Evolutionary conservation across 257 asterid species (phyloP), one percentile per base, ranked within the genome.

Genomic region (Penstemon newberryi): DNA sequence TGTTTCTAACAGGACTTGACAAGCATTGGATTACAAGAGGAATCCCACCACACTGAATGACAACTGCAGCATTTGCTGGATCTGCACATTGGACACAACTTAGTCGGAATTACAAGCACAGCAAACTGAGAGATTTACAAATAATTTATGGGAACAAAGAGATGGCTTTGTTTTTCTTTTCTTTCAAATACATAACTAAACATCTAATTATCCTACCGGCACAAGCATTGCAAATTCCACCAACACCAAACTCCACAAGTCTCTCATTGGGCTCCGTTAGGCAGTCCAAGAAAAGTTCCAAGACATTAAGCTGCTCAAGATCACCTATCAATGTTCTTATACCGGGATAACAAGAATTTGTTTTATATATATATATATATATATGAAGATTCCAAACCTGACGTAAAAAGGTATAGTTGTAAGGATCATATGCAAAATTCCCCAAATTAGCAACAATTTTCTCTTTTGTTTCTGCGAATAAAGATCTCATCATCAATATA

Each of bases 391-490:
- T 36, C 63, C 49, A 71, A 37, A 93, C 98, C 96, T 93, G 96
- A 53, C 92, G 95, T 77, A 93, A 61, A 65, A 85, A 88, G 75
- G 95, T 67, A 59, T 81, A 90, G 72, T 90, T 93, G 85, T 70
- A 93, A 67, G 98, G 98, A 84, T 93, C 97, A 73, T 93, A 93
- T 5, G 99, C 97, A 67, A 93, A 90, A 79, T 93, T 90, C 8
- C 94, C 96, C 82, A 87, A 83, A 79, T 86, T 89, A 57, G 98
- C 92, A 60, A 78, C 96, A n/a, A 78, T 79, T 79, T 71, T 87
- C 86, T 92, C 98, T 78, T 92, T 92, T 36, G 80, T 71, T 77
- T 92, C 98, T 92, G 95, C 80, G 77, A 63, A 47, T 68, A 60
- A 68, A 66, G 51, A 72, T 65, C 56, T 55, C 37, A 67, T 55